A percentile compares a stretch with the other conserved stretches of the same genome.
Conservation (phyloP, 202 grass and related monocot genomes). For the Schoenoplectus tabernaemontani region DNA sequence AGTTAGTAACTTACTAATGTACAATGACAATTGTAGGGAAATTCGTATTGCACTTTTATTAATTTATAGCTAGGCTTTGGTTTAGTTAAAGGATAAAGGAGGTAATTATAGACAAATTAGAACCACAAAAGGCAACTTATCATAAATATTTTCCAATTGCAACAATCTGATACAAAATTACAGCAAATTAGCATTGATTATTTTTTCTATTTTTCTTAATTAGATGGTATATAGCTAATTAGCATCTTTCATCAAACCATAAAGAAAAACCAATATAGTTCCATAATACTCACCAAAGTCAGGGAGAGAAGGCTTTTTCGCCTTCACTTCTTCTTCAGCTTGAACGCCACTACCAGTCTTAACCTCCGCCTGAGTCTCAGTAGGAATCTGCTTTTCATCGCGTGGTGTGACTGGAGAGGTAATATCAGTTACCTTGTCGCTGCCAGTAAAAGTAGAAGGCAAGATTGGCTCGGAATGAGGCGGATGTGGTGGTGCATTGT, state of each 20-base stretch:
- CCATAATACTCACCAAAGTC: not conserved
- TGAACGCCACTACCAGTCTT: not conserved
- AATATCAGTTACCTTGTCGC: not conserved
- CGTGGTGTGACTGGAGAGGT: not conserved
- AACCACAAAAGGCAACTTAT: not conserved
- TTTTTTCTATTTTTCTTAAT: not conserved
- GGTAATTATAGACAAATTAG: not conserved
- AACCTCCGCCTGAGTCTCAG: not conserved
- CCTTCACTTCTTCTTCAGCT: not conserved
- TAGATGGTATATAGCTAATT: not conserved
- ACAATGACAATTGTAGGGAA: not conserved
- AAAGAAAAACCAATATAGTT: not conserved
- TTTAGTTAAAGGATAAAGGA: not conserved
- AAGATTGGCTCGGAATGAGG: not conserved
- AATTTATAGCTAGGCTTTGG: not conserved
- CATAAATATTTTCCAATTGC: not conserved
- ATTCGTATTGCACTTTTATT: not conserved
- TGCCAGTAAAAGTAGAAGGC: not conserved
- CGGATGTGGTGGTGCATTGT: slow-evolving; percentile 26
- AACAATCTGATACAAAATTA: not conserved
- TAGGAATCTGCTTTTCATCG: not conserved
- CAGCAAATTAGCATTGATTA: not conserved
- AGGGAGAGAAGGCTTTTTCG: not conserved
- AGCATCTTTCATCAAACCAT: not conserved
- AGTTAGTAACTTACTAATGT: not conserved